phyloP scores from a whole-genome alignment of 2,329 filamentous ascomycete genomes.

The Cladosporium austrohemisphaericum region DNA sequence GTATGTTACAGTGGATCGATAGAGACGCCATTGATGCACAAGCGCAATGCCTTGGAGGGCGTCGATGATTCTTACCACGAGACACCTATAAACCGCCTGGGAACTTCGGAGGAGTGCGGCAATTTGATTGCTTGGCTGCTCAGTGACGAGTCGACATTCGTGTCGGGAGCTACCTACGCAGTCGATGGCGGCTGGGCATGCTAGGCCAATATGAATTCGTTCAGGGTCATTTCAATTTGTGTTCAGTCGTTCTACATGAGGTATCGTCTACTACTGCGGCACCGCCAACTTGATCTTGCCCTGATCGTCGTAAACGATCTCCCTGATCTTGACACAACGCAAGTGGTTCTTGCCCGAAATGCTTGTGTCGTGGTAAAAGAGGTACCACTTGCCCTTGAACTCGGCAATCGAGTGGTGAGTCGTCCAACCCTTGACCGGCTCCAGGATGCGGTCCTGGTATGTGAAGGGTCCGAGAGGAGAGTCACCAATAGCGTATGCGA shows the following conservation, averaged over 20 bases:
- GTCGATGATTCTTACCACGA: slow-evolving; percentile 22
- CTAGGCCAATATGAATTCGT: slow-evolving; percentile 2
- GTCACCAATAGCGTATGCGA: slow-evolving; percentile 64
- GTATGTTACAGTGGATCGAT: slow-evolving; percentile 20
- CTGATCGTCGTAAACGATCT: slow-evolving; percentile 67
- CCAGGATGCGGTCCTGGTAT: slow-evolving; percentile 66
- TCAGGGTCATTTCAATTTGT: not conserved
- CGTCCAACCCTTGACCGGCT: slow-evolving; percentile 76
- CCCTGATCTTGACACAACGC: slow-evolving; percentile 68
- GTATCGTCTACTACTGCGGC: slow-evolving; percentile 18
- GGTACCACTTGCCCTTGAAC: slow-evolving; percentile 66
- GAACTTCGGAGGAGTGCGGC: slow-evolving; percentile 23
- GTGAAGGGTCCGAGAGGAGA: slow-evolving; percentile 69
- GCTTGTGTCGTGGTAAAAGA: slow-evolving; percentile 74
- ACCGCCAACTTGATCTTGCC: slow-evolving; percentile 53
- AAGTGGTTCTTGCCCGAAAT: slow-evolving; percentile 66
- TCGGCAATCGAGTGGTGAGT: slow-evolving; percentile 77
- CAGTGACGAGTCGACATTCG: slow-evolving; percentile 45
- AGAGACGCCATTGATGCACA: slow-evolving; percentile 28
- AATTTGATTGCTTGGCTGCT: slow-evolving; percentile 46
- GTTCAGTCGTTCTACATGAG: not conserved
- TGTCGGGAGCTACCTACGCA: slow-evolving; percentile 46
- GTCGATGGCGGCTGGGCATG: slow-evolving; percentile 44
- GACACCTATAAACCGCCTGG: slow-evolving; percentile 26
- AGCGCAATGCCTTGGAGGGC: slow-evolving; percentile 28